phyloP scores from a whole-genome alignment of 2,329 filamentous ascomycete species.

The Septoria petroselini region DNA sequence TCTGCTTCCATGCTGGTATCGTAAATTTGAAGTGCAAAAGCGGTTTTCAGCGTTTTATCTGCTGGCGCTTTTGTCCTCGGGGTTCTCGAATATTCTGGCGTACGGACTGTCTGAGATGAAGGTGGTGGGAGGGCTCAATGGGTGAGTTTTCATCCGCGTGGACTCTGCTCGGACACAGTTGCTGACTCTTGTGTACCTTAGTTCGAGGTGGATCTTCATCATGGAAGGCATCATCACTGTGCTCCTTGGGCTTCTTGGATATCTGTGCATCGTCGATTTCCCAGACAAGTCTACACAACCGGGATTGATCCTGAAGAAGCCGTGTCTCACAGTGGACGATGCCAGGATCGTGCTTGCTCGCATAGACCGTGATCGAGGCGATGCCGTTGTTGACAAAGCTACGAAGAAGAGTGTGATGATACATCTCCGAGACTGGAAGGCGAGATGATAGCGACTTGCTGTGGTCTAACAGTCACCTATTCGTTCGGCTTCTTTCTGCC shows the following conservation, averaged over 20 bases:
- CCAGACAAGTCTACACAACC: slow-evolving; percentile 28
- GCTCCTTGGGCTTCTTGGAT: slow-evolving; percentile 37
- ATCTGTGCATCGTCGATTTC: slow-evolving; percentile 34
- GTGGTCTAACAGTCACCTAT: slow-evolving; percentile 32
- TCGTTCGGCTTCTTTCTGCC: slow-evolving; percentile 42
- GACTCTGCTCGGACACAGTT: too few relatives aligned
- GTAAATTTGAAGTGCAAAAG: slow-evolving; percentile 26
- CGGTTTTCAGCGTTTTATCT: slow-evolving; percentile 23
- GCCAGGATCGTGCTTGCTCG: slow-evolving; percentile 34
- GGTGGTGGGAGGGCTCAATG: slow-evolving; percentile 44
- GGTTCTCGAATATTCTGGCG: slow-evolving; percentile 22
- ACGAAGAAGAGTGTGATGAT: slow-evolving; percentile 26
- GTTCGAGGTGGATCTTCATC: slow-evolving; percentile 49
- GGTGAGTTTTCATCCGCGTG: too few relatives aligned
- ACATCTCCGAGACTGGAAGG: slow-evolving; percentile 39
- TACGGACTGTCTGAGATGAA: slow-evolving; percentile 23
- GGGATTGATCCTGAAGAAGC: slow-evolving; percentile 21
- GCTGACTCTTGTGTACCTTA: background rate
- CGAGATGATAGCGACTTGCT: slow-evolving; percentile 17
- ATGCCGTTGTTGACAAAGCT: slow-evolving; percentile 34
- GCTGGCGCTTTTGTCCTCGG: slow-evolving; percentile 18
- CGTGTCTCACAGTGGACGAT: slow-evolving; percentile 26
- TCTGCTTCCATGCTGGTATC: slow-evolving; percentile 22
- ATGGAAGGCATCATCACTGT: slow-evolving; percentile 45
- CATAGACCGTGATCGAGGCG: slow-evolving; percentile 40